These are phyloP conservation scores for Pseudozyma tsukubaensis DNA, from an alignment of 1,284 basidiomycete genomes.

Conservation along the genomic window DNA sequence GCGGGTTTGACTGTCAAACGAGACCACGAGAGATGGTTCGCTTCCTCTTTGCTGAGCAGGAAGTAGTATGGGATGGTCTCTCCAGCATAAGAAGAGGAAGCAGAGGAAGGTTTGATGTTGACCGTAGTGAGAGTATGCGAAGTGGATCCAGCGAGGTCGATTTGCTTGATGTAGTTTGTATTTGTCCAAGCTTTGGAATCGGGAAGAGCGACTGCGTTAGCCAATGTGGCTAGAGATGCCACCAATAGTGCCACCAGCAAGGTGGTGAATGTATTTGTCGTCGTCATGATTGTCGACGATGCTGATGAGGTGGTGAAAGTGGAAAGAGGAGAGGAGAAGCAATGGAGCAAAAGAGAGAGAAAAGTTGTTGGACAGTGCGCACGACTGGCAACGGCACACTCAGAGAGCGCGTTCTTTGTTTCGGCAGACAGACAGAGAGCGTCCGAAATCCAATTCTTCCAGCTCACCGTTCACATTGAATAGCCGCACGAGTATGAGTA, in stretches of 20 bases:
- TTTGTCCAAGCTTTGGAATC: constrained; percentile 41
- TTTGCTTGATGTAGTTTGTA: constrained; percentile 41
- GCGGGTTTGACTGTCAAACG: constrained; percentile 30
- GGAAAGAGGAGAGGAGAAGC: not conserved
- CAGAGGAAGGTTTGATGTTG: constrained; percentile 46
- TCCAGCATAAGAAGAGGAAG: constrained; percentile 34
- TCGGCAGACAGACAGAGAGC: not conserved
- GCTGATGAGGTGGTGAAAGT: constrained; percentile 3
- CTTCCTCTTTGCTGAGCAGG: constrained; percentile 38
- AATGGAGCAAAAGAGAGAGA: not conserved
- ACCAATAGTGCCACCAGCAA: constrained; percentile 10
- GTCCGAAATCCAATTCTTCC: constrained; percentile 20
- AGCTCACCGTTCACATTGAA: constrained; percentile 20
- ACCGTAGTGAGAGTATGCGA: constrained; percentile 43
- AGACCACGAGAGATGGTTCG: constrained; percentile 35
- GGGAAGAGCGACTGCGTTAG: constrained; percentile 22
- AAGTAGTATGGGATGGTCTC: constrained; percentile 38
- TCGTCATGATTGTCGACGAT: constrained; percentile 4
- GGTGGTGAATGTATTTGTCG: not conserved
- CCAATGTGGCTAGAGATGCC: not conserved
- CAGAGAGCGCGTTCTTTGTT: too few relatives aligned
- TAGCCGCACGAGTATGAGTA: constrained; percentile 20
- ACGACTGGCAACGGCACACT: not conserved
- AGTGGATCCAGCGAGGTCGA: constrained; percentile 58
- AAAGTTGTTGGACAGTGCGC: constrained; percentile 38